Evolutionary conservation across 169 alveolate species (phyloP).

Genomic region (Miamiensis avidus): DNA sequence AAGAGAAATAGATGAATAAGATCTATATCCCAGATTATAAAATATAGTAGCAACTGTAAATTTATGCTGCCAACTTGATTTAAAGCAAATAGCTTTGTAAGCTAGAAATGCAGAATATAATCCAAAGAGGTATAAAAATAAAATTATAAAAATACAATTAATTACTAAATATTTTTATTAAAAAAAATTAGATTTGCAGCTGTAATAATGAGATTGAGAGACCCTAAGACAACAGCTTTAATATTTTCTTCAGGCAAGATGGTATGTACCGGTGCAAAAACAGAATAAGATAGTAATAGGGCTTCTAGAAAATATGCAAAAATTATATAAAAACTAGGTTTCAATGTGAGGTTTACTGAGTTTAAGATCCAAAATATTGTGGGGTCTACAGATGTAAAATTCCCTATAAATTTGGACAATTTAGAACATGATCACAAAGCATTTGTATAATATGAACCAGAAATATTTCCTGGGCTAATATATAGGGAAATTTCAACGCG

Average conservation of each 20-base stretch:
- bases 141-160: too few species aligned
- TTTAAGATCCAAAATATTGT: slow-evolving; percentile 97
- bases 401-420: slow-evolving; percentile 97
- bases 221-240: slow-evolving; percentile 97
- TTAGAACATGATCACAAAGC: slow-evolving; percentile 92
- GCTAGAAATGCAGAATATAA: slow-evolving; percentile 97
- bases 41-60: slow-evolving; percentile 96
- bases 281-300: slow-evolving; percentile 88
- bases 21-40: slow-evolving; percentile 86
- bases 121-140: slow-evolving; percentile 40
- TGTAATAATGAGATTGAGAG: slow-evolving; percentile 94
- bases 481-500: slow-evolving; percentile 87
- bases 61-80: slow-evolving; percentile 87
- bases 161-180: too few species aligned
- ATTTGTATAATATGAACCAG: slow-evolving; percentile 97
- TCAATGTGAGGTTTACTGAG: slow-evolving; percentile 87
- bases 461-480: slow-evolving; percentile 97
- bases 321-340: slow-evolving; percentile 90
- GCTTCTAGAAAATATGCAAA: slow-evolving; percentile 97
- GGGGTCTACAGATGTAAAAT: slow-evolving; percentile 97
- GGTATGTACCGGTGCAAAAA: slow-evolving; percentile 97
- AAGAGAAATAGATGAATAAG: slow-evolving; percentile 33
- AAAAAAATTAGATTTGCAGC: slow-evolving; percentile 89
- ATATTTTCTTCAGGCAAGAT: slow-evolving; percentile 95
- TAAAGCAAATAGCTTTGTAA: slow-evolving; percentile 91